Base-by-base conservation (phyloP, 352 stramenopile species). In the Phytopythium helicoides region DNA sequence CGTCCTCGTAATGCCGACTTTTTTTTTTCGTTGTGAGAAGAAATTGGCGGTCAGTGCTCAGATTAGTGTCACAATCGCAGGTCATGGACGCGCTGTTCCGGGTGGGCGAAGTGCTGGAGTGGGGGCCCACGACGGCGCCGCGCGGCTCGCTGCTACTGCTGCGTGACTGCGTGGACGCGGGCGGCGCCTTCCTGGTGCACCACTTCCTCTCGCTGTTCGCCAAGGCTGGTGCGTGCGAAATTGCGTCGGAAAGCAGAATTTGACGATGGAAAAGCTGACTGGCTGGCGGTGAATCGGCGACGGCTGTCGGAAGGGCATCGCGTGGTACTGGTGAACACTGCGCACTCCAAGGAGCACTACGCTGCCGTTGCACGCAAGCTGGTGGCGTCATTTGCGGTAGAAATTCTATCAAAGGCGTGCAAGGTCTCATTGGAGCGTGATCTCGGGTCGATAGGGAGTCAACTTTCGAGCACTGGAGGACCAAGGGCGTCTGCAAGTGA, bases 161-260 rank as follows among this genome's bases (percentile, higher is more conserved):
- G 41, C 61, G 79, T 14, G 81, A 92, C 58, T 53, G 59, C 14
- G 66, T 86, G 23, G 76, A 89, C 39, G 65, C 76, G 12, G 57
- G 52, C 33, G 76, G 79, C 18, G 58, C 58, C 22, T 90, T 89
- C 50, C 55, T 92, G 37, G 59, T 92, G 37, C 81, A 92, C 47
- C 77, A 92, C 58, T 86, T 92, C 23, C 34, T 78, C 22, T 66
- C 79, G 54, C 68, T 89, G 8, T 87, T 88, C 51, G 64, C 87
- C 33, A 86, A 89, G 65, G 76, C 76, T 41, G 73, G 75, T 82
- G 50, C 19, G 55, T 53, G n/a, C 16, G 14, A 21, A 36, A 22
- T 12, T 42, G 38, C 3, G 10, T 19, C 18, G 3, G 6, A 9
- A 45, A 28, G 6, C 46, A 23, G 16, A 35, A 50, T 1, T 16